Conservation (phyloP, 345 rosid species). For the Eucalyptus curtisii region DNA sequence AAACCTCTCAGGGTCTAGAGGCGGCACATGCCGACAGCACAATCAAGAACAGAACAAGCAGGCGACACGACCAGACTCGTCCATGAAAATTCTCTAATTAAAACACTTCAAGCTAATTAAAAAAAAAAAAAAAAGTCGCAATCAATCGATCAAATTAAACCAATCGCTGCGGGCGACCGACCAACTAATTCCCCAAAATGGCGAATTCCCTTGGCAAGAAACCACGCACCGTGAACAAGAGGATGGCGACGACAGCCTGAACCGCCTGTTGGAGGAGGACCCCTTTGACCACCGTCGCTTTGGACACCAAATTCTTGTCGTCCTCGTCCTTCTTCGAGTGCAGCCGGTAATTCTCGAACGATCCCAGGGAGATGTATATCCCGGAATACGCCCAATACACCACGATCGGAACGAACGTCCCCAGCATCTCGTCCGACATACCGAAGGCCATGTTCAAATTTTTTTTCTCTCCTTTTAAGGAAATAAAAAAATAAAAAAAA, state of each 20-base stretch:
- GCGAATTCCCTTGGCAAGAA: background rate
- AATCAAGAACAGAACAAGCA: background rate
- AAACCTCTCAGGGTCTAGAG: background rate
- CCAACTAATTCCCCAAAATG: background rate
- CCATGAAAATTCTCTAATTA: background rate
- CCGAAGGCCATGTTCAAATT: conserved; percentile 32
- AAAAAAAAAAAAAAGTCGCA: background rate
- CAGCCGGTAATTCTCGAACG: conserved; percentile 55
- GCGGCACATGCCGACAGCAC: background rate
- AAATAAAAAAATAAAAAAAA: no score
- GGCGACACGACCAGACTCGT: background rate
- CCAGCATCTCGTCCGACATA: conserved; percentile 68
- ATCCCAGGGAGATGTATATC: conserved; percentile 37
- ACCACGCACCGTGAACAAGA: conserved; percentile 48
- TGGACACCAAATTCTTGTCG: conserved; percentile 69
- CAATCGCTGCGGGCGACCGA: background rate
- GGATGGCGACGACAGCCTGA: conserved; percentile 69
- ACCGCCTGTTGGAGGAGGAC: conserved; percentile 74
- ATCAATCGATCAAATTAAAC: background rate
- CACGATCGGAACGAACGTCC: conserved; percentile 63
- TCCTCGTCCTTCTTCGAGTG: conserved; percentile 74
- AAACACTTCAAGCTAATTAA: background rate
- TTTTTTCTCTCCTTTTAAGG: background rate
- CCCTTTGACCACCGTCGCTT: conserved; percentile 58
- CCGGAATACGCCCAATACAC: conserved; percentile 89